phyloP scores from a whole-genome alignment of 108 stramenopile species.

The Conticribra guillardii region DNA sequence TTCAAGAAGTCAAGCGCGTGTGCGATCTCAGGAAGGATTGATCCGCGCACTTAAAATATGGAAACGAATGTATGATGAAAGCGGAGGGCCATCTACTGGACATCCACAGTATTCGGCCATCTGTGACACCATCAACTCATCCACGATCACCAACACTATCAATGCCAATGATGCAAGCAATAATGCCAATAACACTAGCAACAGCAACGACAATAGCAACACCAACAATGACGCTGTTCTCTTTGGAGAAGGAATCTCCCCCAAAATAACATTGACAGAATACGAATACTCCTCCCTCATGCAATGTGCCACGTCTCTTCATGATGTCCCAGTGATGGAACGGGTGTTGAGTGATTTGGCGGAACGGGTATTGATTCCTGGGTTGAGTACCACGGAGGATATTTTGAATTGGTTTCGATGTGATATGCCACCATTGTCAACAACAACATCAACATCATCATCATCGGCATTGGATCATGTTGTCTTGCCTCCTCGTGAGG shows the following conservation, averaged over 20 bases:
- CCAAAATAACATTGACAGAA: slow-evolving; percentile 62
- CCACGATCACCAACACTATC: no score
- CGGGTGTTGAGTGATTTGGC: slow-evolving; percentile 74
- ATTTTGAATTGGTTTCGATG: slow-evolving; percentile 79
- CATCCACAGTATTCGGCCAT: slow-evolving; percentile 10
- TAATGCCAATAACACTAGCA: not conserved
- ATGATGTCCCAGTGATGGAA: slow-evolving; percentile 59
- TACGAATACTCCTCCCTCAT: slow-evolving; percentile 67
- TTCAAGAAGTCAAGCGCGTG: not conserved
- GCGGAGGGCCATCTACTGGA: slow-evolving; percentile 32
- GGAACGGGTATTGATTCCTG: slow-evolving; percentile 79
- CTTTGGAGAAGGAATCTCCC: slow-evolving; percentile 52
- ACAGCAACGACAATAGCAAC: not conserved
- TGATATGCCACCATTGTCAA: no score
- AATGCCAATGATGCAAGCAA: no score
- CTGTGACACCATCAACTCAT: no score
- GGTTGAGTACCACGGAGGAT: slow-evolving; percentile 52
- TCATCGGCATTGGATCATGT: slow-evolving; percentile 41
- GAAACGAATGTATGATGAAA: slow-evolving; percentile 56
- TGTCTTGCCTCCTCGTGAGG: slow-evolving; percentile 40
- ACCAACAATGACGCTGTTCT: slow-evolving; percentile 1
- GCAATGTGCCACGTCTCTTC: slow-evolving; percentile 55
- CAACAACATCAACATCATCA: not conserved
- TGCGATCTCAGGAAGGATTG: slow-evolving; percentile 29
- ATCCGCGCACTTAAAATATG: slow-evolving; percentile 63